phyloP scores from a whole-genome alignment of 768 basidiomycete genomes.

The Mycena albidolilacea region DNA sequence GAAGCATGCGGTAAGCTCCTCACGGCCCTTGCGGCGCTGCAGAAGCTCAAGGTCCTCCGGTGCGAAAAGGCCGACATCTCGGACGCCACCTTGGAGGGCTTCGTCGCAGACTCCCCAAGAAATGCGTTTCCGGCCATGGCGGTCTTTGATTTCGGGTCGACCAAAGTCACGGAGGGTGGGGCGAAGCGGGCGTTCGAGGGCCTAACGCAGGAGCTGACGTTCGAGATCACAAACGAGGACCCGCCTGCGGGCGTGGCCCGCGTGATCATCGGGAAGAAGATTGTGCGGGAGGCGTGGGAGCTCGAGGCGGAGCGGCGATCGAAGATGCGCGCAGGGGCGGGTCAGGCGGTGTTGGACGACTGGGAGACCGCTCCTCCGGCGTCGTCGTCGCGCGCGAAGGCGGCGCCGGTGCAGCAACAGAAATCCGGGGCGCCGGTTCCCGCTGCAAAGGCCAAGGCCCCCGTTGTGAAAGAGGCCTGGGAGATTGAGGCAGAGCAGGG shows the following conservation, averaged over 20 bases:
- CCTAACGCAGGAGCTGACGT: slow-evolving; percentile 67
- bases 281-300: slow-evolving; percentile 86
- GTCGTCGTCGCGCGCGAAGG: slow-evolving; percentile 32
- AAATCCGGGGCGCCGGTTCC: slow-evolving; percentile 28
- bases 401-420: slow-evolving; percentile 4
- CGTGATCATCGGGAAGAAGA: slow-evolving; percentile 77
- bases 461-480: slow-evolving; percentile 78
- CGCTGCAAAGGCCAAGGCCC: slow-evolving; percentile 48
- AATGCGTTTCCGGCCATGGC: slow-evolving; percentile 65
- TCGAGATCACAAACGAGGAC: slow-evolving; percentile 68
- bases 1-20: slow-evolving; percentile 57
- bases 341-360: slow-evolving; percentile 46
- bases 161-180: slow-evolving; percentile 65
- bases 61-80: slow-evolving; percentile 71
- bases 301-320: slow-evolving; percentile 75
- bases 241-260: slow-evolving; percentile 66
- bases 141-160: slow-evolving; percentile 78
- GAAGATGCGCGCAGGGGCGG: slow-evolving; percentile 55
- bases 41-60: slow-evolving; percentile 69
- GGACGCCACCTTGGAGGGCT: slow-evolving; percentile 66
- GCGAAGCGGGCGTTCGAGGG: slow-evolving; percentile 61
- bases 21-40: slow-evolving; percentile 61
- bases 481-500: slow-evolving; percentile 86
- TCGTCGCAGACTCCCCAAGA: slow-evolving; percentile 41
- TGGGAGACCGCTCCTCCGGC: slow-evolving; percentile 47